Evolutionary conservation across 225 moss, liverwort and hornwort species (phyloP).

Genomic region (Straminergon stramineum): DNA sequence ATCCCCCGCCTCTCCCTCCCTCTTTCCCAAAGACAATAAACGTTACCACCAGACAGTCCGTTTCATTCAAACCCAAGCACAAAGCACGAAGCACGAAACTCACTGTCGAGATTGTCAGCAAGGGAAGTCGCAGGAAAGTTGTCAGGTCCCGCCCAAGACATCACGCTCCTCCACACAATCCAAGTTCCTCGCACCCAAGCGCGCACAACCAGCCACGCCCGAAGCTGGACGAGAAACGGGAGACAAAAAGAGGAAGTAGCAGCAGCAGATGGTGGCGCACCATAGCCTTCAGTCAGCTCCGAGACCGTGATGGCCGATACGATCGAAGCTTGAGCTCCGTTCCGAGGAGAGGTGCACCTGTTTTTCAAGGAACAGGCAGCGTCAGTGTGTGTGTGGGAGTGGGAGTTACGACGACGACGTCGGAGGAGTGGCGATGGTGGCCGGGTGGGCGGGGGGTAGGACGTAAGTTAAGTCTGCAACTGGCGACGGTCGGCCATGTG

Average conservation of each 20-base stretch:
- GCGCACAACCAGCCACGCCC: neutral
- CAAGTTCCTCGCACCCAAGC: neutral
- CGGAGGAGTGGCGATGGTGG: neutral
- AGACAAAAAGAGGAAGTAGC: neutral
- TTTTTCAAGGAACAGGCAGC: neutral
- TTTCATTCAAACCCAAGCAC: neutral
- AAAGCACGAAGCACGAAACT: neutral
- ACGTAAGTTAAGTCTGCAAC: neutral
- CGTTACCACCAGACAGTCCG: neutral
- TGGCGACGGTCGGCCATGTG: neutral
- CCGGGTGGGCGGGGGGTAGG: neutral
- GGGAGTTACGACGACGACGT: neutral
- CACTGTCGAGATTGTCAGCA: constrained; percentile 93
- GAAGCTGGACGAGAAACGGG: neutral
- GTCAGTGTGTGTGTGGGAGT: neutral
- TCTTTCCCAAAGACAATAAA: neutral
- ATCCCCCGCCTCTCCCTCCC: neutral
- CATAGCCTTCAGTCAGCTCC: neutral
- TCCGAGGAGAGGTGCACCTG: neutral
- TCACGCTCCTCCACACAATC: neutral
- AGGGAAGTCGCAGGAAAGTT: constrained; percentile 96
- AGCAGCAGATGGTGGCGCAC: neutral
- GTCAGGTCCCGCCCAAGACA: constrained; percentile 94
- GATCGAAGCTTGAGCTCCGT: neutral
- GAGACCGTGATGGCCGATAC: neutral